Conservation (phyloP, 1,139 yeast genomes). For the Suhomyces anneliseae region DNA sequence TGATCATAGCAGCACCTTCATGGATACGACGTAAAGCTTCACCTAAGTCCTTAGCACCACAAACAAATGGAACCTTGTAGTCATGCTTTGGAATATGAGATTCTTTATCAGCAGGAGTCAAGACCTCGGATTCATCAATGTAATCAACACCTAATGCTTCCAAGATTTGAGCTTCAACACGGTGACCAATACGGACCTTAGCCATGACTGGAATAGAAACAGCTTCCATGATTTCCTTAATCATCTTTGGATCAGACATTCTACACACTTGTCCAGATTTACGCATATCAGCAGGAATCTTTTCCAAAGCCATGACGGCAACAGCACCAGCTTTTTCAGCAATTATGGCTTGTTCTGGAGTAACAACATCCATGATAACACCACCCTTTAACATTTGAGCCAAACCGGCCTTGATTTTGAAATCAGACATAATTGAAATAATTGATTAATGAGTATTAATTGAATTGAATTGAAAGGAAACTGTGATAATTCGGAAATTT, state of each 20-base stretch:
- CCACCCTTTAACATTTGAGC: constrained; percentile 87
- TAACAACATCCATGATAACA: constrained; percentile 56
- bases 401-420: constrained; percentile 73
- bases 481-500: neutral
- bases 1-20: constrained; percentile 88
- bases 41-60: constrained; percentile 84
- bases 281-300: constrained; percentile 86
- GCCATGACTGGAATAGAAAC: constrained; percentile 86
- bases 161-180: constrained; percentile 79
- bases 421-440: constrained; percentile 38
- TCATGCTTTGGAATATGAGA: constrained; percentile 63
- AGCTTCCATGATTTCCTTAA: constrained; percentile 70
- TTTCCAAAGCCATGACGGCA: constrained; percentile 88
- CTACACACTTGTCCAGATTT: constrained; percentile 82
- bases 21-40: constrained; percentile 79
- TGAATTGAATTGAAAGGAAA: too few species aligned
- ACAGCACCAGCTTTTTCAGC: constrained; percentile 89
- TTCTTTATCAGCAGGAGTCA: constrained; percentile 76
- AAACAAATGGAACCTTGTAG: constrained; percentile 77
- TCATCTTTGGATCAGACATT: constrained; percentile 86
- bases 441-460: too few species aligned
- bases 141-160: constrained; percentile 75
- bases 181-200: constrained; percentile 82
- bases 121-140: constrained; percentile 82
- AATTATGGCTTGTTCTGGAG: constrained; percentile 50